A percentile compares a stretch with the other conserved stretches of the same genome.
Conservation (phyloP, 2,329 filamentous ascomycete species). For the Cercospora sesami region DNA sequence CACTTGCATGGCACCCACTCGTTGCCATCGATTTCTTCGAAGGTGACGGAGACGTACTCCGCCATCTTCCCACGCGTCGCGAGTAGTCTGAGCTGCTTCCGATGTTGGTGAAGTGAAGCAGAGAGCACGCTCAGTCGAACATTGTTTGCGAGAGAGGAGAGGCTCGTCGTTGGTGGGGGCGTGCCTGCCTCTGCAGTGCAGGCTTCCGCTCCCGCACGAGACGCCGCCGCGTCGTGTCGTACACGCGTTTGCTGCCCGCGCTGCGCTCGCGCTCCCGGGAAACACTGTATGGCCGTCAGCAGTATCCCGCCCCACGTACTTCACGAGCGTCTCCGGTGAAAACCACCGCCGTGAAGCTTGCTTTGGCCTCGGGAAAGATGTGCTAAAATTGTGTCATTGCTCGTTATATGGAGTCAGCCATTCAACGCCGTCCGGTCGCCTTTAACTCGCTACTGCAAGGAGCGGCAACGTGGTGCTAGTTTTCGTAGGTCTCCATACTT, state of each 20-base stretch:
- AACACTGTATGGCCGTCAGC: not conserved
- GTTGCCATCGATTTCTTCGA: constrained; percentile 27
- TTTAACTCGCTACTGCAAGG: not conserved
- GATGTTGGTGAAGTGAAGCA: not conserved
- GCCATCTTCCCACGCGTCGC: constrained; percentile 19
- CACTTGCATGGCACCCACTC: constrained; percentile 29
- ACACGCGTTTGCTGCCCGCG: not conserved
- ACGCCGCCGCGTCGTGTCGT: not conserved
- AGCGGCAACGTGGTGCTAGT: not conserved
- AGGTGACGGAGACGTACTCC: constrained; percentile 25
- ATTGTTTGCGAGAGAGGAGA: not conserved
- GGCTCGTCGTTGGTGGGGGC: not conserved
- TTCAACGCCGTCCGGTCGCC: not conserved
- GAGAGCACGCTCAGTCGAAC: not conserved
- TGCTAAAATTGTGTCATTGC: not conserved
- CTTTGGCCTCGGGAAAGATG: not conserved
- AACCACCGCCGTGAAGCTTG: not conserved
- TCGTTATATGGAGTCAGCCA: not conserved
- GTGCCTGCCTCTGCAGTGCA: not conserved
- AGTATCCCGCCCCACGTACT: not conserved
- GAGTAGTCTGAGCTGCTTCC: not conserved
- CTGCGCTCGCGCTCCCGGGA: not conserved
- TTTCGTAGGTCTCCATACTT: not conserved
- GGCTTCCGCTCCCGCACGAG: not conserved
- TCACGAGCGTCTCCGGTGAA: not conserved